Evolutionary conservation across 495 filamentous ascomycete genomes (phyloP), one percentile per base, ranked within the genome.

Genomic region (Chaetomium fimeti): DNA sequence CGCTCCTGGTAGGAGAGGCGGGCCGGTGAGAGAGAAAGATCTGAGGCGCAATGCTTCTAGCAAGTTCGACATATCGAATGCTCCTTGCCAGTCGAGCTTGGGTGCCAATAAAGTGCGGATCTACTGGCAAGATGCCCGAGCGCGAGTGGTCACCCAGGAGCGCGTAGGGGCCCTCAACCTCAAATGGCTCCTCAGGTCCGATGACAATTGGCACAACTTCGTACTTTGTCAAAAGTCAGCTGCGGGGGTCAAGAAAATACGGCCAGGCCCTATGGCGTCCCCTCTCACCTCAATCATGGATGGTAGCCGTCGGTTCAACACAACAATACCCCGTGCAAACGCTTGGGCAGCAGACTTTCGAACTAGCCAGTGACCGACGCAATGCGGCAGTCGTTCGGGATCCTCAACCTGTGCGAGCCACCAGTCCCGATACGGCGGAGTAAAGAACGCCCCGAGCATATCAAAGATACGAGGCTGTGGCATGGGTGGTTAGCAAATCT

Each of bases 361-460:
- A 48, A 75, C 64, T 12, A 75, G 60, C 71, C 73, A 75, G 62
- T 73, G 73, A 47, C 60, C 73, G 27, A 11, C 29, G 56, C 66
- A 66, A 43, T 66, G 60, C 9, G 38, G 60, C 52, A 64, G 65
- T 18, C 13, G 25, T 40, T 45, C 55, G 20, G 71, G 69, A 28
- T 66, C 48, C 53, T 36, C 62, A 32, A 59, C 61, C 58, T 73
- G 69, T 36, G 64, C 66, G 22, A 73, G 58, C 73, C 69, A 73
- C 71, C 73, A 75, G 53, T 73, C 71, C 20, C 71, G 69, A 57
- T 73, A 72, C 18, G 60, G 61, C 3, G 67, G 69, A 15, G 67
- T 66, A 24, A 75, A 71, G 62, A 73, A 75, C 29, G 68, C 70
- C 36, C 70, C 70, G n/a, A 74, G 70, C 70, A 72, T 71, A 22